These are phyloP conservation scores for Neohortaea acidophila DNA, from an alignment of 495 filamentous ascomycete species.

Conservation along the genomic window DNA sequence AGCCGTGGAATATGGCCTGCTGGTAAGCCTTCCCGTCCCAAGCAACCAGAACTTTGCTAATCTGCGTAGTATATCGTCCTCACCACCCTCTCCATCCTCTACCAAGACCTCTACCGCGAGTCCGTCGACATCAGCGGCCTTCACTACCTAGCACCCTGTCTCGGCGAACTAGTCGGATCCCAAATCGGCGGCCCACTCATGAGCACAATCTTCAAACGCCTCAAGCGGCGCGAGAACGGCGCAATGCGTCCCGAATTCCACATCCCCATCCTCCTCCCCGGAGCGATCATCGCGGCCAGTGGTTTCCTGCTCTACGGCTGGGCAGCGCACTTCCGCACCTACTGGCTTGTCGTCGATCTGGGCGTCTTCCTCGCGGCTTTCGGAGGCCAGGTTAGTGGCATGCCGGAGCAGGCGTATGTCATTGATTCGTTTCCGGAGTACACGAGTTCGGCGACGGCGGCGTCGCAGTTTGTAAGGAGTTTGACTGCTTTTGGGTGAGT, in stretches of 20 bases:
- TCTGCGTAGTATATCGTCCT: no score
- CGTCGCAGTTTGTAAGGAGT: constrained; percentile 5
- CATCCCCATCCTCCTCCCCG: constrained; percentile 6
- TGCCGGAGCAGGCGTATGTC: constrained; percentile 2
- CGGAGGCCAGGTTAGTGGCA: constrained; percentile 5
- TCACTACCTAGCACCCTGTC: constrained; percentile 17
- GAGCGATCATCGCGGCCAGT: background rate
- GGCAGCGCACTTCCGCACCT: constrained; percentile 3
- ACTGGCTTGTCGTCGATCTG: constrained; percentile 12
- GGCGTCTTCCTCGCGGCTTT: background rate
- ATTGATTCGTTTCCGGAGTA: constrained; percentile 7
- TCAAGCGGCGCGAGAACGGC: background rate
- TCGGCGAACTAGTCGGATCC: constrained; percentile 11
- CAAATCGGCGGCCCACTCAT: constrained; percentile 12
- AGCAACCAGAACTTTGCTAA: no score
- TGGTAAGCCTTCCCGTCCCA: no score
- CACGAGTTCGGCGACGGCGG: constrained; percentile 4
- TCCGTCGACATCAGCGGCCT: constrained; percentile 13
- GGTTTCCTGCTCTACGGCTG: constrained; percentile 14
- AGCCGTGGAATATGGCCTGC: constrained; percentile 8
- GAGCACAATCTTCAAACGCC: constrained; percentile 10
- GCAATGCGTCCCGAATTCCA: constrained; percentile 6
- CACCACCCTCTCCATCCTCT: constrained; percentile 9
- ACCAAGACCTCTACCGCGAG: constrained; percentile 5
- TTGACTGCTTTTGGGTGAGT: constrained; percentile 9